Conservation (phyloP, 345 rosid genomes). For the Clausena lansium region DNA sequence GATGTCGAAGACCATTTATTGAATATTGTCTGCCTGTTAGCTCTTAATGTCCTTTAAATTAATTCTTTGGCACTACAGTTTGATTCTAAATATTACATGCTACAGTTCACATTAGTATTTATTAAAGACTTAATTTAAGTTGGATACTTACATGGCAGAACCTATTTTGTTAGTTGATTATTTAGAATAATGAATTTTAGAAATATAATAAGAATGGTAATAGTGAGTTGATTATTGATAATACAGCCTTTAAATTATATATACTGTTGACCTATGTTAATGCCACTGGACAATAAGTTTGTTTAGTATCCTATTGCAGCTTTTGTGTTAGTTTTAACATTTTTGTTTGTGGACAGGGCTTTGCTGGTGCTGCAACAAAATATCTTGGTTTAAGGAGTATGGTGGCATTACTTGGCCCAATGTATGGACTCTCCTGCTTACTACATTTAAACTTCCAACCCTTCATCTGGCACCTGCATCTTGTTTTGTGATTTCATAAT, state of each 20-base stretch:
- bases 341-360: constrained; percentile 51
- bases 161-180: background rate
- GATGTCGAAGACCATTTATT: background rate
- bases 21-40: background rate
- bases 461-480: constrained; percentile 3
- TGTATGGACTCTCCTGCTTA: constrained; percentile 40
- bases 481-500: background rate
- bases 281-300: background rate
- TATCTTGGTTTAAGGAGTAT: constrained; percentile 81
- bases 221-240: background rate
- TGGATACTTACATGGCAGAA: background rate
- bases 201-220: background rate
- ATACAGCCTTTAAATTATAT: background rate
- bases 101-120: no score
- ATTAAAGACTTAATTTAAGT: background rate
- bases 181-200: background rate
- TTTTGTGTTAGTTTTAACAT: background rate
- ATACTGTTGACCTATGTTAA: background rate
- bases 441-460: background rate
- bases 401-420: constrained; percentile 75
- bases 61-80: background rate
- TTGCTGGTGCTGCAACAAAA: constrained; percentile 84
- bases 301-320: background rate
- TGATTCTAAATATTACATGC: background rate
- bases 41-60: background rate